Evolutionary conservation across 495 filamentous ascomycete species (phyloP).

Genomic region (Peziza echinospora): DNA sequence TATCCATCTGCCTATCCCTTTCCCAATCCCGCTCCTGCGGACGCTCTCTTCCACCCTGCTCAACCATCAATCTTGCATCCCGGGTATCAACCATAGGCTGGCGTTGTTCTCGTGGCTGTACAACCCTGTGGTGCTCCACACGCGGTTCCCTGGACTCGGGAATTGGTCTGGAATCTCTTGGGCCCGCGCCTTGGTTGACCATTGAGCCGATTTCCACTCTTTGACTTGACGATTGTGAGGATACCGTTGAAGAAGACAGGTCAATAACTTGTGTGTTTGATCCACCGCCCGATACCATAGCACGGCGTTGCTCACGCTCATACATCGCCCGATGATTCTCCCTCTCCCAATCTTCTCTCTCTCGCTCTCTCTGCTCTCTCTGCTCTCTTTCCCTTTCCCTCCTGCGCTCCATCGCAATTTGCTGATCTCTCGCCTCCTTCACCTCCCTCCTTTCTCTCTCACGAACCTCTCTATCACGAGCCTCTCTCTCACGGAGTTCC

Average conservation of each 20-base stretch:
- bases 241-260: no score
- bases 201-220: not conserved
- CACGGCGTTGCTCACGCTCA: not conserved
- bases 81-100: no score
- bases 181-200: not conserved
- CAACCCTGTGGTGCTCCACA: no score
- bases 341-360: conserved; percentile 1
- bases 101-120: no score
- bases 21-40: no score
- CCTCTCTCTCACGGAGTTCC: not conserved
- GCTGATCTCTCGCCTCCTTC: not conserved
- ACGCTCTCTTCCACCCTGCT: not conserved
- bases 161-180: not conserved
- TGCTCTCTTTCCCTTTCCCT: not conserved
- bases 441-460: not conserved
- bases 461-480: not conserved
- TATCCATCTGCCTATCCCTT: not conserved
- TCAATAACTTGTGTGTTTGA: not conserved
- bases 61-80: no score
- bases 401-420: not conserved
- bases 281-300: not conserved
- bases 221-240: not conserved
- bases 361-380: not conserved
- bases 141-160: not conserved
- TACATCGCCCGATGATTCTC: not conserved